Evolutionary conservation across 2,329 filamentous ascomycete genomes (phyloP).

Genomic region (Tolypocladium sp.): DNA sequence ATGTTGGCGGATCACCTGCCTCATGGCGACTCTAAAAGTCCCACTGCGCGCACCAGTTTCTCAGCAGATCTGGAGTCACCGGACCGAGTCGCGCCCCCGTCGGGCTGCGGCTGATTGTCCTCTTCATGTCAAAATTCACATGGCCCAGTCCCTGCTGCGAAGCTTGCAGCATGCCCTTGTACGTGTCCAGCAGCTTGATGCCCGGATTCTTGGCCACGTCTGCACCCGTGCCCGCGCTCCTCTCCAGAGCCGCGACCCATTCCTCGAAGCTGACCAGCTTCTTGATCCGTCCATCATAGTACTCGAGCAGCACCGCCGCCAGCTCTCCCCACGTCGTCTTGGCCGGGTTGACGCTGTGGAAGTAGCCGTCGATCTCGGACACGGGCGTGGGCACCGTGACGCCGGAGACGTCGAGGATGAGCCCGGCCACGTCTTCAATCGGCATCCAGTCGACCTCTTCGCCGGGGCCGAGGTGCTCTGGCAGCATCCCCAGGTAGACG

Average conservation of each 20-base stretch:
- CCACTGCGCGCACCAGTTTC: slow-evolving; percentile 40
- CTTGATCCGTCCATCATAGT: slow-evolving; percentile 28
- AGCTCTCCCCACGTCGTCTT: slow-evolving; percentile 30
- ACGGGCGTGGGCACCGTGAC: slow-evolving; percentile 13
- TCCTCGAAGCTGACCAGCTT: slow-evolving; percentile 29
- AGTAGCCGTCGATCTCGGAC: slow-evolving; percentile 26
- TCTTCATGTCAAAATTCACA: slow-evolving; percentile 28
- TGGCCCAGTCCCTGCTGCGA: slow-evolving; percentile 7
- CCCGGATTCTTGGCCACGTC: slow-evolving; percentile 35
- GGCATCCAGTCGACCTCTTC: slow-evolving; percentile 45
- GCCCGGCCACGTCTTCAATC: slow-evolving; percentile 34
- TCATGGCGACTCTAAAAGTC: slow-evolving; percentile 9
- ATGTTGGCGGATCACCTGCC: not conserved
- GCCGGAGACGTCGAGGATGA: slow-evolving; percentile 37
- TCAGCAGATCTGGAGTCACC: slow-evolving; percentile 34
- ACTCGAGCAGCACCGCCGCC: slow-evolving; percentile 27
- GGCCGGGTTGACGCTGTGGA: slow-evolving; percentile 39
- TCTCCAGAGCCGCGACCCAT: slow-evolving; percentile 36
- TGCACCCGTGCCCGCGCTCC: slow-evolving; percentile 23
- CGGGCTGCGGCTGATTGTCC: slow-evolving; percentile 27
- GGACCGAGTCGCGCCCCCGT: slow-evolving; percentile 30
- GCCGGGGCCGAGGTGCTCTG: slow-evolving; percentile 31
- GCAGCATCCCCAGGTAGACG: slow-evolving; percentile 35
- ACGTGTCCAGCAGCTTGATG: slow-evolving; percentile 43
- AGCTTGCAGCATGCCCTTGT: slow-evolving; percentile 15